Percentiles rank a stretch among this genome's conserved stretches.
Conservation (phyloP, 768 basidiomycete genomes). For the Psilocybe sp. region DNA sequence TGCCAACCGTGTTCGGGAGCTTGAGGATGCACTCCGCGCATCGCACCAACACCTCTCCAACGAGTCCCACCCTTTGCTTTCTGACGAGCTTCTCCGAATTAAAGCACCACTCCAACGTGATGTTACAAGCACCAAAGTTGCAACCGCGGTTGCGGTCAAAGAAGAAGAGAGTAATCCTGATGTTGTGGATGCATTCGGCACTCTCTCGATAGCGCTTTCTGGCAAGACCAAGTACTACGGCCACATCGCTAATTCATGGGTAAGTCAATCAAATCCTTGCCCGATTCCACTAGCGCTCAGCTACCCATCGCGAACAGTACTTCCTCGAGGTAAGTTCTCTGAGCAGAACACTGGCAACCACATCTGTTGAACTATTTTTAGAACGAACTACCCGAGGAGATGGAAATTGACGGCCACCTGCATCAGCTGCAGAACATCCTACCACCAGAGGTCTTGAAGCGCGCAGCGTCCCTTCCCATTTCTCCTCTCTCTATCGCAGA, state of each 20-base stretch:
- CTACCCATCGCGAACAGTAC: slow-evolving; percentile 41
- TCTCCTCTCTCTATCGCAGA: slow-evolving; percentile 37
- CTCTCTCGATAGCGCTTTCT: slow-evolving; percentile 67
- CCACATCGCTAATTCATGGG: slow-evolving; percentile 75
- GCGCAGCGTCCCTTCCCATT: slow-evolving; percentile 68
- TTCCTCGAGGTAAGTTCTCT: slow-evolving; percentile 63
- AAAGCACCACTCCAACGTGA: slow-evolving; percentile 79
- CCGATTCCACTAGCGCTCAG: slow-evolving; percentile 1
- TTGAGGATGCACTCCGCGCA: slow-evolving; percentile 67
- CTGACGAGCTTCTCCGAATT: slow-evolving; percentile 70
- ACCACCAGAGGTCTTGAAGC: slow-evolving; percentile 58
- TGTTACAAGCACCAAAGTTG: slow-evolving; percentile 35
- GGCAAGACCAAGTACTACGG: slow-evolving; percentile 78
- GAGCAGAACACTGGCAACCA: neutral
- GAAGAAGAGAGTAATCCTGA: slow-evolving; percentile 67
- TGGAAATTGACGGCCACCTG: slow-evolving; percentile 43
- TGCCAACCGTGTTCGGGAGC: slow-evolving; percentile 67
- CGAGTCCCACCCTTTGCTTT: slow-evolving; percentile 64
- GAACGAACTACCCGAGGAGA: slow-evolving; percentile 62
- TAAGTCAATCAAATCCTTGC: slow-evolving; percentile 29
- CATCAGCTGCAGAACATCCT: slow-evolving; percentile 52
- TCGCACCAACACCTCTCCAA: slow-evolving; percentile 57
- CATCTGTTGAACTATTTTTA: slow-evolving; percentile 24
- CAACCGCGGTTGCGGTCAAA: slow-evolving; percentile 36
- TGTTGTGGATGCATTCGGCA: slow-evolving; percentile 78